These are phyloP conservation scores for Quillaja saponaria DNA, from an alignment of 306 rosid genomes.

Conservation along the genomic window DNA sequence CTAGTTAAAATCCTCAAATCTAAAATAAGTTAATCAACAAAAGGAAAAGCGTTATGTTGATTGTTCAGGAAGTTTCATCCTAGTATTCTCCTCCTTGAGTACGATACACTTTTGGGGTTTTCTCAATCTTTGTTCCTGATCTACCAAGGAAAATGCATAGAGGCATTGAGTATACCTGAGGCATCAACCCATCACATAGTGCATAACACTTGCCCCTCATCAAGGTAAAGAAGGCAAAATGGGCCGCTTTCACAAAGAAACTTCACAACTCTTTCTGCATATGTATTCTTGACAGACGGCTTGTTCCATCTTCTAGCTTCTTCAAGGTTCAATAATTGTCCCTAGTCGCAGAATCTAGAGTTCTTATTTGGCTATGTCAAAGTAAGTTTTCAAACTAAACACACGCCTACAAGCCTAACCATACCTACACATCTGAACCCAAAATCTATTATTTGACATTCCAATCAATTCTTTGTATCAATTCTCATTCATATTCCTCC, in stretches of 20 bases:
- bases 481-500: background rate
- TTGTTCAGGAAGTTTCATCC: background rate
- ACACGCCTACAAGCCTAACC: background rate
- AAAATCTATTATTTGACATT: background rate
- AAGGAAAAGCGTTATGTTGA: background rate
- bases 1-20: slow-evolving; percentile 6
- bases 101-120: background rate
- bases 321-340: background rate
- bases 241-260: background rate
- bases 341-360: background rate
- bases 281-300: background rate
- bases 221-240: background rate
- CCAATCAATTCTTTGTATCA: background rate
- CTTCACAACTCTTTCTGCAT: background rate
- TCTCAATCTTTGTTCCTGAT: no score
- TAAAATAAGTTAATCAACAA: background rate
- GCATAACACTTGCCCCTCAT: no score
- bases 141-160: background rate
- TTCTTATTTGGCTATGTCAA: background rate
- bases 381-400: background rate
- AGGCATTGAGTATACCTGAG: slow-evolving; percentile 7
- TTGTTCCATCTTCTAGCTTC: slow-evolving; percentile 11
- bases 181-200: background rate
- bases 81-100: background rate
- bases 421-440: no score